A percentile compares a stretch with the other conserved stretches of the same genome.
These are phyloP conservation scores for Mycena galopus DNA, from an alignment of 768 basidiomycete species.

Conservation along the genomic window DNA sequence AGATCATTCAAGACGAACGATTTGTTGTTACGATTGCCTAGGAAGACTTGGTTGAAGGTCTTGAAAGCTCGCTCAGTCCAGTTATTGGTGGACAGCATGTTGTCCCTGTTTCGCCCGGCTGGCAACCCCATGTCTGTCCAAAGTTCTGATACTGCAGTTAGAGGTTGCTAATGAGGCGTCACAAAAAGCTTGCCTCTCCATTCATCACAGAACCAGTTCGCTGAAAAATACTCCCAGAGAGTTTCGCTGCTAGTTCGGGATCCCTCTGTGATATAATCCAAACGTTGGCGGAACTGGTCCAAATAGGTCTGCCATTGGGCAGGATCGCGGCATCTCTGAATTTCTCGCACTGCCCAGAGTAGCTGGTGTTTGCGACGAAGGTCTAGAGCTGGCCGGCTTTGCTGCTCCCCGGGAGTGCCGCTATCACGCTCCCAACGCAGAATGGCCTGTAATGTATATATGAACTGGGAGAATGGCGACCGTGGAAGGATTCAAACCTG, in stretches of 20 bases:
- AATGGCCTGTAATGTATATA: slow-evolving; percentile 22
- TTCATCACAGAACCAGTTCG: slow-evolving; percentile 31
- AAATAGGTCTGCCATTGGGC: background rate
- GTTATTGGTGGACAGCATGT: slow-evolving; percentile 30
- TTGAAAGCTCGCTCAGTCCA: slow-evolving; percentile 35
- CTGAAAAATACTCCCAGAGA: slow-evolving; percentile 26
- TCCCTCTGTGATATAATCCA: background rate
- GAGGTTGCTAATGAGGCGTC: no score
- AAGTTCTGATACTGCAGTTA: background rate
- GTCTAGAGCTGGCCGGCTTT: background rate
- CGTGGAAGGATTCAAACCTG: slow-evolving; percentile 15
- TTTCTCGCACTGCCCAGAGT: slow-evolving; percentile 16
- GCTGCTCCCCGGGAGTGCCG: background rate
- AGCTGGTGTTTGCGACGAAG: slow-evolving; percentile 10
- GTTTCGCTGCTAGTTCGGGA: no score
- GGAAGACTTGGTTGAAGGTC: slow-evolving; percentile 34
- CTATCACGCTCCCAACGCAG: slow-evolving; percentile 30
- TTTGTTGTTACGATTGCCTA: slow-evolving; percentile 25
- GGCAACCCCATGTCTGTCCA: slow-evolving; percentile 35
- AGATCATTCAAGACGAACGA: slow-evolving; percentile 1
- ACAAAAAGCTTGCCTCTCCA: slow-evolving; percentile 30
- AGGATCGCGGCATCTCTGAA: slow-evolving; percentile 26
- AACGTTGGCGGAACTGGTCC: background rate
- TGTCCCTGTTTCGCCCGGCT: slow-evolving; percentile 13
- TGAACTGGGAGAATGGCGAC: no score